Percentiles rank a stretch among this genome's conserved stretches.
Conservation (phyloP, 306 rosid genomes). For the Cicer cuneatum region DNA sequence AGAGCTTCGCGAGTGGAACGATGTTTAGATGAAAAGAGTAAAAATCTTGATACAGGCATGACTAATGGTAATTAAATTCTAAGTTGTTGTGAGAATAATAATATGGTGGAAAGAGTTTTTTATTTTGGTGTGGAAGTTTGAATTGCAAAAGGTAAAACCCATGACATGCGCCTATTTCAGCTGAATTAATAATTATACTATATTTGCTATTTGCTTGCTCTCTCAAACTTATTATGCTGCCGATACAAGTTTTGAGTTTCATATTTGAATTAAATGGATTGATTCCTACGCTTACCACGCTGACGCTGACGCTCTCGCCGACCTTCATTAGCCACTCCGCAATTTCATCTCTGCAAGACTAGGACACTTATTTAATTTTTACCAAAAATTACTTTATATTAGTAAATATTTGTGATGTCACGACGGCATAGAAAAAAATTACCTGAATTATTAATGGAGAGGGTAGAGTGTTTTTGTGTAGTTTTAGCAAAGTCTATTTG, state of each 20-base stretch:
- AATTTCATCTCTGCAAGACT: too few relatives aligned
- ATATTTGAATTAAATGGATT: too few relatives aligned
- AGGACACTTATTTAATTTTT: too few relatives aligned
- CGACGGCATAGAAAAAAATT: too few relatives aligned
- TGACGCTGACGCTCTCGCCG: too few relatives aligned
- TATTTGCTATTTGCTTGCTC: constrained; percentile 44
- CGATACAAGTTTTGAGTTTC: neutral
- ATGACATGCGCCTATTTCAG: constrained; percentile 18
- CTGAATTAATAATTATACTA: neutral
- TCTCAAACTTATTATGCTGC: constrained; percentile 23
- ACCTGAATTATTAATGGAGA: too few relatives aligned
- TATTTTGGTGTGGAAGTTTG: neutral
- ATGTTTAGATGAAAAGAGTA: constrained; percentile 52
- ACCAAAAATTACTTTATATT: too few relatives aligned
- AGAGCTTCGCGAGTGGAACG: constrained; percentile 48
- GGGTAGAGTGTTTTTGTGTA: too few relatives aligned
- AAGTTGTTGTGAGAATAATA: neutral
- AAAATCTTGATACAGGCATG: constrained; percentile 65
- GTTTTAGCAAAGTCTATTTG: too few relatives aligned
- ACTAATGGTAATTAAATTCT: neutral
- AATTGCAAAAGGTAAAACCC: constrained; percentile 17
- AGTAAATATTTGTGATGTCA: too few relatives aligned
- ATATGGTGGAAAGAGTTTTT: constrained; percentile 13
- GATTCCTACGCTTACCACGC: too few relatives aligned
- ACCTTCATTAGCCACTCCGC: too few relatives aligned